phyloP scores from a whole-genome alignment of 176 grass and related monocot species.

The Hyparrhenia diplandra region DNA sequence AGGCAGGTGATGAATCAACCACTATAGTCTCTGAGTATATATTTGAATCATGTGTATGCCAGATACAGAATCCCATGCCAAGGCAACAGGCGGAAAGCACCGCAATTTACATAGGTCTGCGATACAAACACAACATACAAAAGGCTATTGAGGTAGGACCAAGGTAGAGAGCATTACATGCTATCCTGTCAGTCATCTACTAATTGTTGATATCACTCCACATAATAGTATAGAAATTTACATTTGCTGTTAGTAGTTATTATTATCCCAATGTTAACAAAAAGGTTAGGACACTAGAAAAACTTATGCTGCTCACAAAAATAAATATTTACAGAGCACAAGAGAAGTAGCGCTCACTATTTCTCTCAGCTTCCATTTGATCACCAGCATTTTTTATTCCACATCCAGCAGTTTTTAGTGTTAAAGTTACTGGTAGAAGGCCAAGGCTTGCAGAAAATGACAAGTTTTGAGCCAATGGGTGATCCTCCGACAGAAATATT shows the following conservation, averaged over 20 bases:
- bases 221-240: too few species aligned
- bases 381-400: slow-evolving; percentile 75
- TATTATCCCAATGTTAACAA: neutral
- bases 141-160: slow-evolving; percentile 8
- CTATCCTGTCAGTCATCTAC: neutral
- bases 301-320: neutral
- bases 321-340: neutral
- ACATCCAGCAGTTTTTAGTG: slow-evolving; percentile 78
- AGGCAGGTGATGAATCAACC: slow-evolving; percentile 86
- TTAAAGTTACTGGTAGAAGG: slow-evolving; percentile 72
- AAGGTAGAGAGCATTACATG: slow-evolving; percentile 5
- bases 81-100: slow-evolving; percentile 86
- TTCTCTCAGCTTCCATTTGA: slow-evolving; percentile 73
- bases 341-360: slow-evolving; percentile 57
- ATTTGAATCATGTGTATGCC: slow-evolving; percentile 80
- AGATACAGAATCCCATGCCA: slow-evolving; percentile 85
- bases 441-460: slow-evolving; percentile 85
- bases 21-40: slow-evolving; percentile 73
- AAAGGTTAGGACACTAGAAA: neutral
- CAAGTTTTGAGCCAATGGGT: slow-evolving; percentile 67
- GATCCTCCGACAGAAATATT: slow-evolving; percentile 77
- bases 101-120: slow-evolving; percentile 85
- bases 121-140: slow-evolving; percentile 20
- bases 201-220: neutral
- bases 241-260: slow-evolving; percentile 11